Conservation (phyloP, 1,284 basidiomycete species). For the Cutaneotrichosporon mucoides region DNA sequence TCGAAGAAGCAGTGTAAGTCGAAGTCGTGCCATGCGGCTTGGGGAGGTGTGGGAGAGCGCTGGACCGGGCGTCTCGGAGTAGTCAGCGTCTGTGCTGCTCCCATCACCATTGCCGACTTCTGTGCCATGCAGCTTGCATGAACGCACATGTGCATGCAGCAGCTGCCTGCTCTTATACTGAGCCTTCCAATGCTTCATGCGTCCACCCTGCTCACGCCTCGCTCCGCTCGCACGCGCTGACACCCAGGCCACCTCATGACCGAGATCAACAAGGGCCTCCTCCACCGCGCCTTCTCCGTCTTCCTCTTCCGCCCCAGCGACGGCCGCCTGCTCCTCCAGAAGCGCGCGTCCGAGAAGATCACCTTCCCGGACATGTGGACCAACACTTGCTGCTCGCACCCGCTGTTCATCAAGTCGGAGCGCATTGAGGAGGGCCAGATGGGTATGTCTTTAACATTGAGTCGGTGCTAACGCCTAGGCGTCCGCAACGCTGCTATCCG, state of each 20-base stretch:
- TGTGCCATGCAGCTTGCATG: too few relatives aligned
- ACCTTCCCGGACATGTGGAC: conserved; percentile 99
- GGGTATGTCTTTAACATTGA: background rate
- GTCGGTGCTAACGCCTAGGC: conserved; percentile 33
- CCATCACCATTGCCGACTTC: too few relatives aligned
- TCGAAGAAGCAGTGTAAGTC: conserved; percentile 94
- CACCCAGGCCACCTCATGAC: conserved; percentile 91
- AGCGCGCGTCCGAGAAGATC: conserved; percentile 94
- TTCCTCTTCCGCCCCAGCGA: conserved; percentile 94
- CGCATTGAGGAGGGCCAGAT: conserved; percentile 68
- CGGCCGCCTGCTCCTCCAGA: conserved; percentile 92
- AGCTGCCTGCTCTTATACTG: too few relatives aligned
- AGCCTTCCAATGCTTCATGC: too few relatives aligned
- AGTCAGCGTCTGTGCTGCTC: background rate
- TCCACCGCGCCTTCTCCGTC: conserved; percentile 97
- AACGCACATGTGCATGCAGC: too few relatives aligned
- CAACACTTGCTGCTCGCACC: conserved; percentile 99
- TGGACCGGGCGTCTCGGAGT: too few relatives aligned
- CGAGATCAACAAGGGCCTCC: conserved; percentile 88
- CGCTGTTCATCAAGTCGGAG: conserved; percentile 70
- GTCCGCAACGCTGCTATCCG: conserved; percentile 85
- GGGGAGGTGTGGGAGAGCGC: too few relatives aligned
- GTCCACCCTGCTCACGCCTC: too few relatives aligned
- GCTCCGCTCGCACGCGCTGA: background rate
- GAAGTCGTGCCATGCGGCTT: too few relatives aligned